Base-by-base conservation (phyloP, 2,329 filamentous ascomycete genomes). In the Diplocarpon rosae region DNA sequence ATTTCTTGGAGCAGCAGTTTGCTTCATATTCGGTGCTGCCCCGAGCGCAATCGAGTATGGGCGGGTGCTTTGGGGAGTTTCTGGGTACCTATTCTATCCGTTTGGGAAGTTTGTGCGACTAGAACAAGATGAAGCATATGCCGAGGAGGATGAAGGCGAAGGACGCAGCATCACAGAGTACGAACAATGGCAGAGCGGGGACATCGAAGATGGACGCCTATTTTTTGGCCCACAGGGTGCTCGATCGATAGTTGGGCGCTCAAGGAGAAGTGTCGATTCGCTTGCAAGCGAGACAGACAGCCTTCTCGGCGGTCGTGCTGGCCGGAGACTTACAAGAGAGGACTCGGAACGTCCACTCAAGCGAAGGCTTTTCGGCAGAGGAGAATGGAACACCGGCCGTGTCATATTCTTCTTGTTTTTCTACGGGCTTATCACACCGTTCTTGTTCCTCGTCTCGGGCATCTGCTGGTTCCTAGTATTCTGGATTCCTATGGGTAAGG, bases 161-260 rank as follows among this genome's bases (percentile, higher is more conserved):
- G 92, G 92, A 15, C 80, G 92, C 59, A 96, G 89, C 67, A 95
- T 98, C 59, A 93, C 86, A 58, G 92, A 98, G 67, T 98, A 98
- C 62, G 92, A 98, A 64, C 88, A 95, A 66, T 98, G 92, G 92
- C 92, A 98, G 67, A 95, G 80, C 60, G 92, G 92, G 40, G 92
- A 98, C 59, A 75, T 98, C 29, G 92, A 98, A 64, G 88, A 96
- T 62, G 92, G 92, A 2, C 78, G 90, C 29, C 75, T 98, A 2
- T 96, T 98, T 69, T 98, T 98, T 62, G 93, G 92, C 0, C 92
- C 92, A 2, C 69, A 62, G 43, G 51, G 76, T 48, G 80, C 74
- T 55, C 78, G 85, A 42, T 93, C 88, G 6, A 79, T 96, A 41
- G 71, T 95, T 34, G 92, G 90, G 16, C 81, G 87, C 37, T 85